Evolutionary conservation across 768 basidiomycete species (phyloP).

Genomic region (Rhodosporidiobolus odoratus): DNA sequence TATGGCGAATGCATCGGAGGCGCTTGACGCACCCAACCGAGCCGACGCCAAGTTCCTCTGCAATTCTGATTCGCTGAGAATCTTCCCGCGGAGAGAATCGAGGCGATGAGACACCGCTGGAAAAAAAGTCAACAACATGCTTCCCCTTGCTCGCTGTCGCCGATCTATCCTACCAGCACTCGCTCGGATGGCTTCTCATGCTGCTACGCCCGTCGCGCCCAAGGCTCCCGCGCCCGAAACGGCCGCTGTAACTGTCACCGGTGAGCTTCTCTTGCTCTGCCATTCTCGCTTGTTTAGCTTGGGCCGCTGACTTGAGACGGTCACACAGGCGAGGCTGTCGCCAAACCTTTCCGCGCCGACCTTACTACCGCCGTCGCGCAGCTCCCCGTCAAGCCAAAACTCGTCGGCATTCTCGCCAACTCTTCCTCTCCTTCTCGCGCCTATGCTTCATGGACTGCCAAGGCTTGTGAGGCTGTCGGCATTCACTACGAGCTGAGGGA

Average conservation of each 20-base stretch:
- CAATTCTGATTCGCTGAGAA: too few relatives aligned
- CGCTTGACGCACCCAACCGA: too few relatives aligned
- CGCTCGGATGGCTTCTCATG: background rate
- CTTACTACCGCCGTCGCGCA: slow-evolving; percentile 51
- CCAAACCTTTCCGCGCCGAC: slow-evolving; percentile 64
- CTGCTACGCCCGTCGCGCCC: background rate
- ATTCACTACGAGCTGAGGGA: slow-evolving; percentile 75
- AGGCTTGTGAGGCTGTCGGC: slow-evolving; percentile 81
- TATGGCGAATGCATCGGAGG: too few relatives aligned
- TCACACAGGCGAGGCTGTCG: slow-evolving; percentile 70
- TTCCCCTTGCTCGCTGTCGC: background rate
- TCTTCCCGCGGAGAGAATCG: too few relatives aligned
- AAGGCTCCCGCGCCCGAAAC: slow-evolving; percentile 7
- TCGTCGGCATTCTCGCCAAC: slow-evolving; percentile 88
- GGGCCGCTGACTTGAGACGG: slow-evolving; percentile 53
- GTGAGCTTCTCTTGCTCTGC: slow-evolving; percentile 54
- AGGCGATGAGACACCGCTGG: background rate
- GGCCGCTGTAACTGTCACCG: slow-evolving; percentile 13
- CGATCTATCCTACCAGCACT: background rate
- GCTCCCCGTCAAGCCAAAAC: slow-evolving; percentile 54
- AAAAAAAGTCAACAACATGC: background rate
- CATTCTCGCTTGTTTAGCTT: slow-evolving; percentile 71
- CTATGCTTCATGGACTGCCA: slow-evolving; percentile 86
- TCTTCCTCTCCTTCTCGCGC: slow-evolving; percentile 69
- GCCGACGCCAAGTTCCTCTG: too few relatives aligned